These are phyloP conservation scores for Linum lewisii DNA, from an alignment of 345 rosid genomes.

Conservation along the genomic window DNA sequence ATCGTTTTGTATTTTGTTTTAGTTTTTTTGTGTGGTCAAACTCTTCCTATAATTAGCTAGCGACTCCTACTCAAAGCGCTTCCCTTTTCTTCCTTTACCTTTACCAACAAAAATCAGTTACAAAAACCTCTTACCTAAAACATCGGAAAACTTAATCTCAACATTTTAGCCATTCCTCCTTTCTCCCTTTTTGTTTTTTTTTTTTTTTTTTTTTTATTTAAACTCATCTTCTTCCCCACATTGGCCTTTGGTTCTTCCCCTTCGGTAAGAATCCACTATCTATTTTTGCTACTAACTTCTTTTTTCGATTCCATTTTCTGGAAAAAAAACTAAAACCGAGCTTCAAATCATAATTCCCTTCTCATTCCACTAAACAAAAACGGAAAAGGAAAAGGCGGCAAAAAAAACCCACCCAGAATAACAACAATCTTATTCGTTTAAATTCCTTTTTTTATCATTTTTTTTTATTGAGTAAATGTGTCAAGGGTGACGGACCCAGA, in stretches of 20 bases:
- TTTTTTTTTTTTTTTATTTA: too few relatives aligned
- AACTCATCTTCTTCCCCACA: slow-evolving; percentile 8
- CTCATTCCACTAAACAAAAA: too few relatives aligned
- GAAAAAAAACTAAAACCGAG: too few relatives aligned
- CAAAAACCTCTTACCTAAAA: too few relatives aligned
- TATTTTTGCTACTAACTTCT: background rate
- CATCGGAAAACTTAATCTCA: too few relatives aligned
- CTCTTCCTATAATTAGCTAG: slow-evolving; percentile 2
- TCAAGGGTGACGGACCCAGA: slow-evolving; percentile 14
- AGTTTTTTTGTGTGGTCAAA: background rate
- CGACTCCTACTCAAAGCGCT: background rate
- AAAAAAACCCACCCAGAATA: too few relatives aligned
- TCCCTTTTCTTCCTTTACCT: too few relatives aligned
- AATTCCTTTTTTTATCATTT: background rate
- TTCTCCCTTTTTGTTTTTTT: too few relatives aligned
- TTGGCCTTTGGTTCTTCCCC: slow-evolving; percentile 36
- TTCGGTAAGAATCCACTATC: slow-evolving; percentile 26
- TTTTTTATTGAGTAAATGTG: background rate
- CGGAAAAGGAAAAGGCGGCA: too few relatives aligned
- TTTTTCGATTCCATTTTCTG: slow-evolving; percentile 4
- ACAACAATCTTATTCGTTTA: background rate
- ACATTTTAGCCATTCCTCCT: too few relatives aligned
- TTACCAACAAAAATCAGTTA: too few relatives aligned
- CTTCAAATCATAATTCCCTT: too few relatives aligned
- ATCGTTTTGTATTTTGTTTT: background rate